Conservation (phyloP, 768 basidiomycete genomes). For the Lyophyllum semitale region DNA sequence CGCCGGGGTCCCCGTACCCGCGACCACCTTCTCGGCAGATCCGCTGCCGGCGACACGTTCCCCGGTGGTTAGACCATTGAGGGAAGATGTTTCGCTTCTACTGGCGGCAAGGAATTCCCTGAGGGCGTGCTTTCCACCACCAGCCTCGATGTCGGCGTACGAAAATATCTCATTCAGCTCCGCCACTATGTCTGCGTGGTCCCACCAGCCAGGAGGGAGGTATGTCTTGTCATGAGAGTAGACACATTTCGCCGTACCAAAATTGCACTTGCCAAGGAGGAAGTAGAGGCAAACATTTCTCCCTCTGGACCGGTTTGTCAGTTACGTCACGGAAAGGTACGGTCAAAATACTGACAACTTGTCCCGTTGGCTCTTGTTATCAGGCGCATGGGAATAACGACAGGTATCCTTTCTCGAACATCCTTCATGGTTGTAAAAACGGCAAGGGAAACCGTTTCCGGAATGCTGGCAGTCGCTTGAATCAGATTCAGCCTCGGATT, state of each 20-base stretch:
- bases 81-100: background rate
- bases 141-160: background rate
- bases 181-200: conserved; percentile 4
- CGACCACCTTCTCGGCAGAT: background rate
- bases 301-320: conserved; percentile 12
- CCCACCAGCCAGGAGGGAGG: conserved; percentile 54
- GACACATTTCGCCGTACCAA: conserved; percentile 39
- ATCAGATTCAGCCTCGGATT: conserved; percentile 43
- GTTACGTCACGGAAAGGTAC: background rate
- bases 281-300: conserved; percentile 38
- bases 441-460: conserved; percentile 50
- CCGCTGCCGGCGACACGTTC: background rate
- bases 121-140: background rate
- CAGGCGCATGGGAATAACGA: conserved; percentile 51
- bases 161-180: background rate
- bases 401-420: conserved; percentile 43
- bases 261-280: conserved; percentile 37
- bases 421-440: conserved; percentile 52
- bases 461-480: conserved; percentile 52
- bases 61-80: background rate
- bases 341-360: conserved; percentile 37
- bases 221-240: conserved; percentile 50
- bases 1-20: too few species aligned
- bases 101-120: background rate
- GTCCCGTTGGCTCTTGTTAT: conserved; percentile 50